These are phyloP conservation scores for Arthrobotrys sphaeroides DNA, from an alignment of 2,329 filamentous ascomycete species.

Conservation along the genomic window DNA sequence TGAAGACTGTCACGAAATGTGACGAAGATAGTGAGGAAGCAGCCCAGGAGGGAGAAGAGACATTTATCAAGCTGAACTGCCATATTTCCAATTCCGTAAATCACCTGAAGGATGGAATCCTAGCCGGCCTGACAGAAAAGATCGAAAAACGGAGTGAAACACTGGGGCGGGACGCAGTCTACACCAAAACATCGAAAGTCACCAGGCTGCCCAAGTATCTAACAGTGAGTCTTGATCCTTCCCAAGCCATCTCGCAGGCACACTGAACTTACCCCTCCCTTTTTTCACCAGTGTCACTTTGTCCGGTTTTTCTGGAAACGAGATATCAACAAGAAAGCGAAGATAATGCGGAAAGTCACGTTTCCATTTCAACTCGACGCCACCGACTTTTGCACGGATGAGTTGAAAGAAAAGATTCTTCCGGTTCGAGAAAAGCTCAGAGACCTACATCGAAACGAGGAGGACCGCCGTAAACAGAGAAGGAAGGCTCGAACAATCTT, in stretches of 20 bases:
- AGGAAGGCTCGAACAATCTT: conserved; percentile 46
- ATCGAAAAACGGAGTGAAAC: conserved; percentile 87
- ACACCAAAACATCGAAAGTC: conserved; percentile 91
- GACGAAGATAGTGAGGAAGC: conserved; percentile 79
- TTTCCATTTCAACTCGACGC: conserved; percentile 93
- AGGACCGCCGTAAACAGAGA: conserved; percentile 67
- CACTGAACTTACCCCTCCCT: not conserved
- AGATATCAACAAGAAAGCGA: conserved; percentile 96
- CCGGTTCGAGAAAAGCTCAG: conserved; percentile 97
- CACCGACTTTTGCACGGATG: conserved; percentile 93
- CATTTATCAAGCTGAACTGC: conserved; percentile 92
- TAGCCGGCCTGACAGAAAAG: conserved; percentile 82
- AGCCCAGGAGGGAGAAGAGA: conserved; percentile 72
- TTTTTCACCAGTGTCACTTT: conserved; percentile 71
- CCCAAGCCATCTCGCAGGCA: not conserved
- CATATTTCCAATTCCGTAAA: conserved; percentile 90
- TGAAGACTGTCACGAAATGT: conserved; percentile 80
- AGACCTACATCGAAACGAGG: conserved; percentile 91
- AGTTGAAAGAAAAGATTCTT: conserved; percentile 80
- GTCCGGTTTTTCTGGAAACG: conserved; percentile 98
- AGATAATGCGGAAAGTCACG: conserved; percentile 98
- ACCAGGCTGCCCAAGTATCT: conserved; percentile 92
- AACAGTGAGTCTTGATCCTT: conserved; percentile 68
- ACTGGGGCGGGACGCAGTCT: conserved; percentile 79
- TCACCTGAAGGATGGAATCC: conserved; percentile 87